A percentile compares a stretch with the other conserved stretches of the same genome.
Evolutionary conservation across 1,139 yeast genomes (phyloP).

Genomic region (Nadsonia starkeyi-henricii): DNA sequence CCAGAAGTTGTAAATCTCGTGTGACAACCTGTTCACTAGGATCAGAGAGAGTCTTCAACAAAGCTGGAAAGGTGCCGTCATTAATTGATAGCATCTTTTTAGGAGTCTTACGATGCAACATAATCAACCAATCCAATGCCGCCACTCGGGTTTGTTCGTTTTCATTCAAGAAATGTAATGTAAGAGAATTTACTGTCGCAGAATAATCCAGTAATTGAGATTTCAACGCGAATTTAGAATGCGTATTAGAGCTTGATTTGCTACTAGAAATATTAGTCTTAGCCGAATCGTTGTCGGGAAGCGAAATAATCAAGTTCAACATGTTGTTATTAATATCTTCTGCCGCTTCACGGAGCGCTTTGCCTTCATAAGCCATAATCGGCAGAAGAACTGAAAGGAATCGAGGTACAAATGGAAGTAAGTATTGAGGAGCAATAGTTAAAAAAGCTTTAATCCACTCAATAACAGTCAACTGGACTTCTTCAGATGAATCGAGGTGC

Average conservation of each 20-base stretch:
- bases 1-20: slow-evolving; percentile 59
- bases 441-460: slow-evolving; percentile 74
- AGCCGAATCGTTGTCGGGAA: slow-evolving; percentile 17
- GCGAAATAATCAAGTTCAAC: slow-evolving; percentile 30
- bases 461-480: slow-evolving; percentile 66
- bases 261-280: slow-evolving; percentile 1
- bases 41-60: slow-evolving; percentile 70
- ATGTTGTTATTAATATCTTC: slow-evolving; percentile 38
- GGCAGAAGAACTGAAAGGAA: slow-evolving; percentile 43
- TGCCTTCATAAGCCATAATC: slow-evolving; percentile 39
- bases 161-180: slow-evolving; percentile 48
- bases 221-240: slow-evolving; percentile 10
- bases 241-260: neutral
- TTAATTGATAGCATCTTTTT: slow-evolving; percentile 40
- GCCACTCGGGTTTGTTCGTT: slow-evolving; percentile 76
- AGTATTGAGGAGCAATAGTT: slow-evolving; percentile 61
- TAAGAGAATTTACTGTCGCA: slow-evolving; percentile 45
- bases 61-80: slow-evolving; percentile 60
- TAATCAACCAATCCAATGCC: slow-evolving; percentile 80
- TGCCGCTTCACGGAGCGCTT: slow-evolving; percentile 40
- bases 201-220: slow-evolving; percentile 33
- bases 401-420: slow-evolving; percentile 51
- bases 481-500: slow-evolving; percentile 61
- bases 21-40: slow-evolving; percentile 77
- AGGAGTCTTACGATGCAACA: slow-evolving; percentile 67